A percentile compares a stretch with the other conserved stretches of the same genome.
Evolutionary conservation across 805 yeast genomes (phyloP).

Genomic region (Saccharomycopsis selenospora): DNA sequence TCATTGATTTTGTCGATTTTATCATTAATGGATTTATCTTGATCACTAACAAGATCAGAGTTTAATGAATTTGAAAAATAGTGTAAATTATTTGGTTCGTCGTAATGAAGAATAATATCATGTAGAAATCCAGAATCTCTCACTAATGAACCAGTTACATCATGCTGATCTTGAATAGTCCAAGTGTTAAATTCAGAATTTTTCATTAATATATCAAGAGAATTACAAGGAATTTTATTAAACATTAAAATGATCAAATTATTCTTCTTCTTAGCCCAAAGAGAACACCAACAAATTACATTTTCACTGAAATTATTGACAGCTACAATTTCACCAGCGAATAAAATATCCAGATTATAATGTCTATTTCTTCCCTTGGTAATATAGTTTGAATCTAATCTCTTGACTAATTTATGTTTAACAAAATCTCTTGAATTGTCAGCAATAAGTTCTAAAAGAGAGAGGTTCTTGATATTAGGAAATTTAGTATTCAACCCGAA

Average conservation of each 20-base stretch:
- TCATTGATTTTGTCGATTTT: conserved; percentile 42
- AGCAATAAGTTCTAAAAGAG: conserved; percentile 70
- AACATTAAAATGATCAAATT: conserved; percentile 72
- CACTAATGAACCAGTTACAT: conserved; percentile 21
- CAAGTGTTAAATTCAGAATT: conserved; percentile 27
- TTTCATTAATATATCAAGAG: conserved; percentile 42
- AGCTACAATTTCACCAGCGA: conserved; percentile 81
- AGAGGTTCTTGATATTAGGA: conserved; percentile 41
- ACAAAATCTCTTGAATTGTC: conserved; percentile 71
- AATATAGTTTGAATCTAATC: conserved; percentile 14
- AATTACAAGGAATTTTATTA: conserved; percentile 73
- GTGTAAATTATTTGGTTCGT: conserved; percentile 18
- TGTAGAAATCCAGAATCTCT: conserved; percentile 10
- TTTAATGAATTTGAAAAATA: conserved; percentile 14
- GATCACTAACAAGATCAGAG: conserved; percentile 3
- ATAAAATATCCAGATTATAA: conserved; percentile 41
- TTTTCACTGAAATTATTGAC: conserved; percentile 48
- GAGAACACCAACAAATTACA: conserved; percentile 71
- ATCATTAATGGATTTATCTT: conserved; percentile 27
- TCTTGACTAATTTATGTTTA: conserved; percentile 40
- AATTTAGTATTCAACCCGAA: conserved; percentile 71
- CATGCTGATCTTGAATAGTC: conserved; percentile 23
- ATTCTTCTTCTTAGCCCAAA: conserved; percentile 81
- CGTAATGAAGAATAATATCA: conserved; percentile 11
- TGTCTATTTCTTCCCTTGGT: conserved; percentile 27